Evolutionary conservation across 305 asterid genomes (phyloP), one percentile per base, ranked within the genome.

Genomic region (Caryopteris hybrid): DNA sequence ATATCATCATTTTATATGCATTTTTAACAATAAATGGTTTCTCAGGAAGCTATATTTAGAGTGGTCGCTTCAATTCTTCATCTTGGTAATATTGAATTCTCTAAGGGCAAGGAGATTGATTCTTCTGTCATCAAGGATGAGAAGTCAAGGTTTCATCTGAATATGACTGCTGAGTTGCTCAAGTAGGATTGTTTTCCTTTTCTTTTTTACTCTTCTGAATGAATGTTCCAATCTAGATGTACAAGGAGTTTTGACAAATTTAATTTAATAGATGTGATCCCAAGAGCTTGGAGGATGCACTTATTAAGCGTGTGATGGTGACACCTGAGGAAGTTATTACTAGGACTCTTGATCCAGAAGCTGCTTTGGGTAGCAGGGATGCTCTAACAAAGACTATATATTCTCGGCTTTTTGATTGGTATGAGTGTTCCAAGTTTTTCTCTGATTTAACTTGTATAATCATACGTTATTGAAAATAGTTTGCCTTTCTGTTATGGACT

Each of bases 261-360:
- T 70, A 59, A 81, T 77, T 74, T 43, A 59, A 77, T 72, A 94
- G 99, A 83, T 94, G 99, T 82, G 89, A 94, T 79, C 82, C 92
- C 69, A 94, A 87, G 87, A 94, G 87, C 77, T 85, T 94, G 85
- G 99, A 94, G 74, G 96, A 91, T 82, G 99, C 99, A 51, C 73
- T 94, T 61, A 89, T 94, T 81, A 81, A 86, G 77, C 97, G 99
- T 77, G 97, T 89, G 75, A 94, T 94, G 99, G 95, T 94, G 77
- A 94, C 99, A 54, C 97, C 97, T 23, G 99, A 91, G 82, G 97
- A 94, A 84, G 76, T 91, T 61, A 94, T 94, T 73, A 91, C 97
- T 23, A 85, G 96, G 83, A 91, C 97, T 56, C 92, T 94, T 31
- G 99, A 94, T 72, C 97, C 97, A 57, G 97, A 91, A 71, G 89